Evolutionary conservation across 768 basidiomycete genomes (phyloP).

Genomic region (Podaxis rugospora): DNA sequence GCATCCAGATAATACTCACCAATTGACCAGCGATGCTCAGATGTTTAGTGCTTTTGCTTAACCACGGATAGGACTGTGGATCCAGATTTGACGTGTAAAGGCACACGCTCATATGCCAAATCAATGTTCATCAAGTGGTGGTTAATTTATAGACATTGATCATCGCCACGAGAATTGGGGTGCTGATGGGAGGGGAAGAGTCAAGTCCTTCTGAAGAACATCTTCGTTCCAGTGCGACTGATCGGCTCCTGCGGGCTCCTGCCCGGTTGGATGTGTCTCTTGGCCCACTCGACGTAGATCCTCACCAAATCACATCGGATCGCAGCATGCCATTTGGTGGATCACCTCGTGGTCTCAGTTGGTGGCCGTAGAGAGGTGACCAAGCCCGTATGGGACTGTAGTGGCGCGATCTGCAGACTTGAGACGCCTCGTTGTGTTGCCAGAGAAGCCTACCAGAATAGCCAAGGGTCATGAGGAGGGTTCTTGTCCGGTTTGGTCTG

Average conservation of each 20-base stretch:
- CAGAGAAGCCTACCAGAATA: background rate
- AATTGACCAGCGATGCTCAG: background rate
- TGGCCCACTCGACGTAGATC: background rate
- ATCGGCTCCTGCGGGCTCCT: conserved; percentile 1
- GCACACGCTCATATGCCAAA: background rate
- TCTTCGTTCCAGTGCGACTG: background rate
- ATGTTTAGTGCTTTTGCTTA: background rate
- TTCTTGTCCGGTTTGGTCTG: background rate
- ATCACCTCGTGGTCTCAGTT: background rate
- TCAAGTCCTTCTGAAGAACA: conserved; percentile 1
- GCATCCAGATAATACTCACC: background rate
- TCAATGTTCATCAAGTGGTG: background rate
- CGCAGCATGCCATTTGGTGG: background rate
- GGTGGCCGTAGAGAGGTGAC: background rate
- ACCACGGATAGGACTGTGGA: background rate
- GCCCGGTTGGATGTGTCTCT: background rate
- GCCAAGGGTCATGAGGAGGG: background rate
- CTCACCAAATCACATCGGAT: background rate
- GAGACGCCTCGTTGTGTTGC: background rate
- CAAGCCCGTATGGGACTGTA: background rate
- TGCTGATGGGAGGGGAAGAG: conserved; percentile 1
- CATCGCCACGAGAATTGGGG: conserved; percentile 12
- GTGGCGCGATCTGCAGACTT: background rate
- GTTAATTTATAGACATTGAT: conserved; percentile 1
- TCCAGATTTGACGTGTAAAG: background rate